Evolutionary conservation across 2,329 filamentous ascomycete genomes (phyloP), one percentile per base, ranked within the genome.

Genomic region (Zymoseptoria ardabiliae): DNA sequence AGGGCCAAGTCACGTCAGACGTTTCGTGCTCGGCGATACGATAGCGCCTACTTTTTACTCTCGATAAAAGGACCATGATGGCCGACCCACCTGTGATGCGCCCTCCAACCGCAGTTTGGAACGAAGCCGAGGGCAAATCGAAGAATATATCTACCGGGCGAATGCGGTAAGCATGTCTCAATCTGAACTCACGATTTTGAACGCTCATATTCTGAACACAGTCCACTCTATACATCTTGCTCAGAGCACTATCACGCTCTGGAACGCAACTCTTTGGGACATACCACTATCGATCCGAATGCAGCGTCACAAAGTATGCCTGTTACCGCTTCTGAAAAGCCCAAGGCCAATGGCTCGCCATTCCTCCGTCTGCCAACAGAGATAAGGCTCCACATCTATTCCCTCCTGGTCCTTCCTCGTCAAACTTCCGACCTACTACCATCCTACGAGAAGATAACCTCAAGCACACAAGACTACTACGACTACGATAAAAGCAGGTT

Each of bases 351-450:
- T 41, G 51, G 50, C n/a, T 65, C 63, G 9, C 71, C 70, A 2
- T 73, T 79, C 41, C 69, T 79, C n/a, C 73, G 73, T 7, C 68
- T 80, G 4, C 78, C 78, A 2, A 67, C 74, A 4, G 78, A 80
- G 63, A 73, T 80, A 50, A 71, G 78, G 5, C 71, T 80, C 4
- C 74, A 77, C 58, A 79, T 80, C 58, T 80, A 79, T 71, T 73
- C 64, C 60, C 71, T 79, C 3, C 71, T 80, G 20, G 65, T 75
- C 9, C 76, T 77, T 8, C 74, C 74, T 6, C 65, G 62, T 41
- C 56, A 61, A 50, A 25, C 60, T 4, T 64, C 61, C 57, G 59
- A 72, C 57, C 65, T 72, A 9, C 72, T 71, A 4, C 69, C 70
- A 2, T 70, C 69, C 1, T 69, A 62, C 25, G 63, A 68, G 51